These are phyloP conservation scores for Chalciporus sp. DNA, from an alignment of 1,284 basidiomycete genomes.

Conservation along the genomic window DNA sequence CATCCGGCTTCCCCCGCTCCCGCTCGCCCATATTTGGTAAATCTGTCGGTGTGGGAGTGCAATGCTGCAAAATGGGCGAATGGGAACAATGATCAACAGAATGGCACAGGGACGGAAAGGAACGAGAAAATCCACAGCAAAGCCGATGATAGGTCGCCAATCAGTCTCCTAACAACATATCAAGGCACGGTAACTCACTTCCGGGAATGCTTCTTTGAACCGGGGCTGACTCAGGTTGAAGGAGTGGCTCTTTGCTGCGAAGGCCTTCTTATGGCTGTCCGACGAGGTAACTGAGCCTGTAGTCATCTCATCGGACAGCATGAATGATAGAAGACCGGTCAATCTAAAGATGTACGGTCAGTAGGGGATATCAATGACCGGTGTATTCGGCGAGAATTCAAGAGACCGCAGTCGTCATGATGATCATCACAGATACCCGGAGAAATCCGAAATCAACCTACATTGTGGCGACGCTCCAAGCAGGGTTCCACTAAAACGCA, in stretches of 20 bases:
- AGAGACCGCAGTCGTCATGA: conserved; percentile 18
- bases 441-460: conserved; percentile 42
- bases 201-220: conserved; percentile 85
- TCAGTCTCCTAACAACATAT: conserved; percentile 22
- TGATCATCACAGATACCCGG: conserved; percentile 12
- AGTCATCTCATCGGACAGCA: conserved; percentile 96
- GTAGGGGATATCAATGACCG: conserved; percentile 2
- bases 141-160: conserved; percentile 16
- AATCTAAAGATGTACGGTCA: conserved; percentile 54
- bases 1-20: conserved; percentile 57
- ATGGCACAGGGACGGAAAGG: conserved; percentile 16
- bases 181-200: conserved; percentile 52
- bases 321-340: conserved; percentile 94
- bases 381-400: conserved; percentile 13
- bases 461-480: conserved; percentile 93
- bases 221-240: conserved; percentile 83
- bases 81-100: conserved; percentile 23
- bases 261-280: conserved; percentile 76
- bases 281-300: conserved; percentile 87
- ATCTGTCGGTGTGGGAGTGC: conserved; percentile 63
- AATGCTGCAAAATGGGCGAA: conserved; percentile 53
- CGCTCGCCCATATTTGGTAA: conserved; percentile 88
- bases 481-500: conserved; percentile 77
- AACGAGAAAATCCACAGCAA: conserved; percentile 26
- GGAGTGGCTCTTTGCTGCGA: conserved; percentile 79